phyloP scores from a whole-genome alignment of 2,329 filamentous ascomycete genomes.

The Xylaria arbuscula region DNA sequence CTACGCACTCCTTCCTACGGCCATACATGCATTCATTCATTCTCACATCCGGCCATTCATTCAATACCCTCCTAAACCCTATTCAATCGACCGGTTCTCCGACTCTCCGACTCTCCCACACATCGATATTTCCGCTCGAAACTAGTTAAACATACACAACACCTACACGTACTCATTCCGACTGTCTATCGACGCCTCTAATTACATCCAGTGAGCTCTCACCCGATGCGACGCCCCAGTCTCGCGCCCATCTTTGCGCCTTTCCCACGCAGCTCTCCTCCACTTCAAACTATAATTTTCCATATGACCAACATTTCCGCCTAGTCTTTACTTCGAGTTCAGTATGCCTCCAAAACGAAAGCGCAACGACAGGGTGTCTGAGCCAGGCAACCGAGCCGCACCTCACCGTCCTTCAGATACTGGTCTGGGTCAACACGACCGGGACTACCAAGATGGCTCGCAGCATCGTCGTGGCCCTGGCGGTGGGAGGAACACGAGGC shows the following conservation, averaged over 20 bases:
- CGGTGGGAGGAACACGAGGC: constrained; percentile 59
- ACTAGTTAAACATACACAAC: too few relatives aligned
- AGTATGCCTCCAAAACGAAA: constrained; percentile 71
- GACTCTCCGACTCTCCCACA: constrained; percentile 1
- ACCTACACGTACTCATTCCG: background rate
- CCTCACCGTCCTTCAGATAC: constrained; percentile 72
- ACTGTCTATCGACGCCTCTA: constrained; percentile 9
- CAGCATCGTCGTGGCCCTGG: constrained; percentile 55
- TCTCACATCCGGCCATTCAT: constrained; percentile 19
- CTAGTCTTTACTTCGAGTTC: constrained; percentile 35
- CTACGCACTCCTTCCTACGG: constrained; percentile 38
- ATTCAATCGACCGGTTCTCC: background rate
- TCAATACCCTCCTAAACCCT: constrained; percentile 6
- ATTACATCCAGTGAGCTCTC: constrained; percentile 36
- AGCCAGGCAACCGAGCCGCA: constrained; percentile 64
- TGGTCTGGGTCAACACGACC: constrained; percentile 67
- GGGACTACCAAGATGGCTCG: constrained; percentile 58
- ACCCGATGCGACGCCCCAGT: constrained; percentile 37
- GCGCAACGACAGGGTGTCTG: constrained; percentile 64
- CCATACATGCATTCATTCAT: constrained; percentile 22
- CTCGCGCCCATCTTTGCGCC: constrained; percentile 33
- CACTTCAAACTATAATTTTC: constrained; percentile 27
- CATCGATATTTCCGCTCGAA: constrained; percentile 3
- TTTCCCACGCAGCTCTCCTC: constrained; percentile 38
- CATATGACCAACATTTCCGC: constrained; percentile 44